Base-by-base conservation (phyloP, 305 asterid species). In the Euphrasia arctica region DNA sequence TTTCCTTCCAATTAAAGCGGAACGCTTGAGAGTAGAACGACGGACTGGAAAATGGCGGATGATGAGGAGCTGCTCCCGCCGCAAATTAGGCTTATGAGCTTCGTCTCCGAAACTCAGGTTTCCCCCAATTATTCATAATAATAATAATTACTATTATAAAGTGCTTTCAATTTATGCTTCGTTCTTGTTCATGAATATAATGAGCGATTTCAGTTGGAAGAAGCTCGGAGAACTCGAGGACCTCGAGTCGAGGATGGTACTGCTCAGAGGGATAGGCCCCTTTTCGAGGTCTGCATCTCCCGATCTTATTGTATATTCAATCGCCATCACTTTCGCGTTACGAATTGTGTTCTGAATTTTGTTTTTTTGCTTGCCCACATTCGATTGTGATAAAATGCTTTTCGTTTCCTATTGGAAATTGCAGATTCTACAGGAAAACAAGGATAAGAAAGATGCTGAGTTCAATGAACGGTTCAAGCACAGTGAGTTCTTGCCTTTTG, bases 231-330 rank as follows among this genome's bases (percentile, higher is more conserved):
- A 71, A 84, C 74, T 61, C 82, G 98, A 48, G 97, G 98, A 63
- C 71, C 90, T 76, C 84, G 98, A 70, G 84, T 89, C 45, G 98
- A 92, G 9, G 98, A 92, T 62, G 98, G 98, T 47, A 92, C 98
- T 70, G 96, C 98, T 58, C 97, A 89, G 81, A 82, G 98, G 73
- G 97, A 89, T 70, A 80, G 95, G 73, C 61, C 97, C 27, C 95
- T 90, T 49, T 90, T 59, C 77, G 97, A 92, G 96, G 96, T 88
- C 58, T 43, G 29, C 63, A 27, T 60, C 41, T 71, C 34, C 66
- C 14, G 12, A 52, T 66, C 9, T 28, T 52, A 49, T 18, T 22
- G 9, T 12, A 45, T 45, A 7, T 9, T 45, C 10, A 45, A 9
- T 9, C 13, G 3, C n/a, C 50, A 13, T 2, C 48, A 1, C 7